Conservation (phyloP, 2,329 filamentous ascomycete species). For the Laburnicola sp. region DNA sequence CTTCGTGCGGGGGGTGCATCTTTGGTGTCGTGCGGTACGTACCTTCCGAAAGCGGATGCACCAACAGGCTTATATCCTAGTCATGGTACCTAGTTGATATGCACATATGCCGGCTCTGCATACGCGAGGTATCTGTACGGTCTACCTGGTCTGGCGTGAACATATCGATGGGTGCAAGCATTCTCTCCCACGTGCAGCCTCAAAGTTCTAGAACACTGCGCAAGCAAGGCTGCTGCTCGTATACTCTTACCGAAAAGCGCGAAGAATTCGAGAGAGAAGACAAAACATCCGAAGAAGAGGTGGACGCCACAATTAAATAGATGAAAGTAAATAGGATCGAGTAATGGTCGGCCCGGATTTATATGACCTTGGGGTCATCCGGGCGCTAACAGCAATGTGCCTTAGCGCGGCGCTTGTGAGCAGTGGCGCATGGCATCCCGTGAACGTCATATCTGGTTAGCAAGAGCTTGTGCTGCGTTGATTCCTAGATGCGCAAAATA, state of each 20-base stretch:
- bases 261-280: background rate
- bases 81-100: too few relatives aligned
- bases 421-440: background rate
- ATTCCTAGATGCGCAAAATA: too few relatives aligned
- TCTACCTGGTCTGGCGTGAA: constrained; percentile 2
- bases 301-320: constrained; percentile 5
- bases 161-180: background rate
- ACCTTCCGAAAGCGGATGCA: background rate
- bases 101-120: background rate
- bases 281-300: background rate
- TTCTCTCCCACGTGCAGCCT: background rate
- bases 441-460: background rate
- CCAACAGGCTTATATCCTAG: too few relatives aligned
- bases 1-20: background rate
- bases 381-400: background rate
- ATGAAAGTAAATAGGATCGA: constrained; percentile 1
- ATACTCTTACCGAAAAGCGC: background rate
- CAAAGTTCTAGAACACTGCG: background rate
- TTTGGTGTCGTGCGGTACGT: background rate
- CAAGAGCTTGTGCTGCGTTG: background rate
- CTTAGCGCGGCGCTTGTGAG: background rate
- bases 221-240: background rate
- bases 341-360: constrained; percentile 5
- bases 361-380: background rate
- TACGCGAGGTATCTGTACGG: background rate